A percentile compares a stretch with the other conserved stretches of the same genome.
phyloP scores from a whole-genome alignment of 164 flowering plant species.

The Liquidambar formosana region DNA sequence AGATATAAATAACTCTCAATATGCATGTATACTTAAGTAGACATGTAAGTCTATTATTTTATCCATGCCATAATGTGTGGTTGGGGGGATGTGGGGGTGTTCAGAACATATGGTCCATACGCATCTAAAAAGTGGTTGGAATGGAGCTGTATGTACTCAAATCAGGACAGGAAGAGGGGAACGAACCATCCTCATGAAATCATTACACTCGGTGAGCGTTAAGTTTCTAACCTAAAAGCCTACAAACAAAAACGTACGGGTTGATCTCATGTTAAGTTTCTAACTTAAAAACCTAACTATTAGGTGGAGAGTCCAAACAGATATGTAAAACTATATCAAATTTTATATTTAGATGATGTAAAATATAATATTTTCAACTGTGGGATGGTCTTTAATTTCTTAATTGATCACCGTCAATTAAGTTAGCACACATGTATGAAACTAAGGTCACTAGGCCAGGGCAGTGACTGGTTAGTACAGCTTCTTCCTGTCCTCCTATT shows the following conservation, averaged over 20 bases:
- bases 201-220: conserved; percentile 16
- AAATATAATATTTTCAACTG: no score
- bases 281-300: no score
- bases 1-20: conserved; percentile 5
- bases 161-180: conserved; percentile 3
- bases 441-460: not conserved
- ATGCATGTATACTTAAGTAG: not conserved
- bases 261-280: no score
- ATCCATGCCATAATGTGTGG: conserved; percentile 2
- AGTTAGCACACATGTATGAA: conserved; percentile 2
- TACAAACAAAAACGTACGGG: no score
- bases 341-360: no score
- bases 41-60: not conserved
- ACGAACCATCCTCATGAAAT: conserved; percentile 7
- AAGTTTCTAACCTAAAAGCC: no score
- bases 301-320: no score
- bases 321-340: no score
- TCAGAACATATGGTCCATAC: conserved; percentile 14
- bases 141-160: conserved; percentile 5
- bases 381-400: no score
- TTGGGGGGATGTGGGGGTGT: no score
- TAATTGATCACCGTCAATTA: not conserved
- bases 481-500: conserved; percentile 15
- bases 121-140: conserved; percentile 14
- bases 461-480: conserved; percentile 8